Base-by-base conservation (phyloP, 1,284 basidiomycete genomes). In the Lentinula novae-zelandiae region DNA sequence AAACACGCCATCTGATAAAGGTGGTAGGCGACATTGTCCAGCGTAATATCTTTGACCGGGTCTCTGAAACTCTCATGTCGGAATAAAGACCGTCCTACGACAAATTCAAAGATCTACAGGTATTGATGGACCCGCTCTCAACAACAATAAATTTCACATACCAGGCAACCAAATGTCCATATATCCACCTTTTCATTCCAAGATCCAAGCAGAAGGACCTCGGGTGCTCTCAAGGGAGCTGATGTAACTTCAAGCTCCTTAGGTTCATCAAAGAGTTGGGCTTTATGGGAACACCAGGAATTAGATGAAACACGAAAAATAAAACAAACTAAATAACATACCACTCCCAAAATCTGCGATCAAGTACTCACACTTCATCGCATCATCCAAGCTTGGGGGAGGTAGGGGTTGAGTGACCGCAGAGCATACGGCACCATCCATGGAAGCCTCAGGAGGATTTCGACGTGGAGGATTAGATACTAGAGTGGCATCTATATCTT, bases 81-180 rank as follows among this genome's bases (percentile, higher is more conserved):
- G 60, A 72, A 71, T 44, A 72, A 61, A 22, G 36, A 13, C 36
- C 53, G 39, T 10, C 46, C 40, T 31, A 60, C 64, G 52, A 66
- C 48, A 34, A 70, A 51, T 58, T 70, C 67, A 59, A 67, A 72
- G 27, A 68, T 63, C 68, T 71, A 33, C 46, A 49, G 22, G 22
- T 22, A 22, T 22, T 22, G 22, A 22, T 22, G 22, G 22, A 22
- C 22, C 22, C 22, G 22, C 22, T 22, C 22, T 22, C 22, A 22
- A 22, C 22, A 50, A 20, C 4, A 34, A 13, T 15, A 8, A 53
- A 12, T 13, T 17, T 15, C 46, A 57, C 66, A 49, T 66, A 71
- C 72, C 53, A 72, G 55, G 58, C 70, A 73, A 22, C 73, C 73
- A 59, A 71, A 70, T 15, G 70, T 61, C 73, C 73, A 74, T 17